phyloP scores from a whole-genome alignment of 2,329 filamentous ascomycete genomes.

The Elsinoe australis region DNA sequence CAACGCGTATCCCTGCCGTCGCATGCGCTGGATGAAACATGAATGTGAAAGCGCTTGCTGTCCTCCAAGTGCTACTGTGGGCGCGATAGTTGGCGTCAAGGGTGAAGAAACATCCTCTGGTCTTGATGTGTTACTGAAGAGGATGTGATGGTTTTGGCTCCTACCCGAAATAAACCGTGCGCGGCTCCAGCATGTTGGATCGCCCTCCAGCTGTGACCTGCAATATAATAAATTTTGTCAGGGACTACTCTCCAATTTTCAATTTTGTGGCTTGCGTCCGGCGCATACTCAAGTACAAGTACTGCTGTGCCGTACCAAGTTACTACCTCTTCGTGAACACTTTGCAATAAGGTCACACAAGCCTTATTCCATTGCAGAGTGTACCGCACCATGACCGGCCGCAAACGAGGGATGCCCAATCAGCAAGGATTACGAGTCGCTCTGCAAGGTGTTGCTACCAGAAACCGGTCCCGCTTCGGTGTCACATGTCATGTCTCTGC shows the following conservation, averaged over 20 bases:
- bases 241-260: neutral
- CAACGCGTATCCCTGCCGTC: neutral
- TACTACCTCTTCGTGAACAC: no score
- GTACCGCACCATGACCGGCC: no score
- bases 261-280: no score
- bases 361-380: no score
- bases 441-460: neutral
- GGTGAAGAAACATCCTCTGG: no score
- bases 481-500: neutral
- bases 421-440: neutral
- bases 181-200: constrained; percentile 3
- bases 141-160: neutral
- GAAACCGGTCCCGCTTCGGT: neutral
- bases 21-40: neutral
- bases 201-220: neutral
- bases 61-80: neutral
- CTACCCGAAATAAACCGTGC: neutral
- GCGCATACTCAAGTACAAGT: no score
- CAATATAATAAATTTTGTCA: constrained; percentile 8
- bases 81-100: no score
- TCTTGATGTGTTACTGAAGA: neutral
- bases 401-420: no score
- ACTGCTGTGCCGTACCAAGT: no score
- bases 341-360: no score
- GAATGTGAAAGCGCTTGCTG: neutral